Evolutionary conservation across 768 basidiomycete species (phyloP), one percentile per base, ranked within the genome.

Genomic region (Suillus tomentosus): DNA sequence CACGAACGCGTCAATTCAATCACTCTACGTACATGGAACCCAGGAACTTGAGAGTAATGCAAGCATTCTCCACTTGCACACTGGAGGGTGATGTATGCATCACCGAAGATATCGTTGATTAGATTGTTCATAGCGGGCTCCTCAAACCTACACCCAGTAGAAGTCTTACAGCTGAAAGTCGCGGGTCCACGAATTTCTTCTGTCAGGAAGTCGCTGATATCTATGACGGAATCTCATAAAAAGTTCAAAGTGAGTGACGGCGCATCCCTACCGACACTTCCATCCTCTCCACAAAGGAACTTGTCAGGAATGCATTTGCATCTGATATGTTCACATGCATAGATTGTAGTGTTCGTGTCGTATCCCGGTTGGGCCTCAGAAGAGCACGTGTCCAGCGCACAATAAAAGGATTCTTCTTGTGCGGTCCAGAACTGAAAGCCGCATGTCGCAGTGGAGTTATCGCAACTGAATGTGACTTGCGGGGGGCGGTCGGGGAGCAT

Each of bases 391-490:
- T 91, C 82, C 61, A 99, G 82, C 11, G 86, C 86, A 77, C 97
- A 99, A 77, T 97, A 98, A 77, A 99, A 99, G 0, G 94, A 96
- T 74, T 99, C 96, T 62, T 94, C 84, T 69, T 92, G 82, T 7
- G 91, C 95, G 10, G 95, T 94, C 97, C 97, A 99, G 79, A 99
- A 99, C 77, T 99, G 96, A 83, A 99, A 99, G 27, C 87, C 86
- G 73, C 97, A 99, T 1, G 86, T 85, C 5, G 79, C 78, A 14
- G 82, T 79, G 2, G 73, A 64, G 22, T 79, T 84, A 64, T 92
- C 87, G 78, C 97, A 99, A 67, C 91, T 90, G 76, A 99, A 99
- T 0, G 97, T 99, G 2, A 98, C 96, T 75, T 99, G 96, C 0
- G 96, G 96, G 22, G 94, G 91, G 10, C 95, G 86, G 59, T 84